Evolutionary conservation across 257 asterid species (phyloP).

Genomic region (Gynochthodes officinalis): DNA sequence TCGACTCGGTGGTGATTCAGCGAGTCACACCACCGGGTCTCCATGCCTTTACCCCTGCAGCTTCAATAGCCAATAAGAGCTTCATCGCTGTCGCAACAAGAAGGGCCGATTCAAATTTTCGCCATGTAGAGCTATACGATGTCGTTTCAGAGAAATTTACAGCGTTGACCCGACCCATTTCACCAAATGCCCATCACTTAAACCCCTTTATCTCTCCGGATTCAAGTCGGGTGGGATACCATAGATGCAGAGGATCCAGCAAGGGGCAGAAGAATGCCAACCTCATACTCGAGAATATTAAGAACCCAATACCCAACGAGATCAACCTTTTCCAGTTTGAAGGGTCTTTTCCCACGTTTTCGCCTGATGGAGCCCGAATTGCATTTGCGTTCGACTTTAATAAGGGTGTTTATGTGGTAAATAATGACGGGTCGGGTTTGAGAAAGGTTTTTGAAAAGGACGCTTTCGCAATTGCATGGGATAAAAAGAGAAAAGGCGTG

Average conservation of each 20-base stretch:
- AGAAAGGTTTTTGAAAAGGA: conserved; percentile 32
- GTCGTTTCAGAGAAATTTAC: conserved; percentile 34
- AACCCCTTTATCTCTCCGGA: conserved; percentile 82
- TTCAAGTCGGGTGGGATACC: conserved; percentile 59
- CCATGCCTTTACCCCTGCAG: conserved; percentile 93
- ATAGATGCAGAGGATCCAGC: conserved; percentile 56
- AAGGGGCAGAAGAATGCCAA: conserved; percentile 27
- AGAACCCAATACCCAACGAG: conserved; percentile 58
- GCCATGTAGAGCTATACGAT: conserved; percentile 73
- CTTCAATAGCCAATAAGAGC: conserved; percentile 44
- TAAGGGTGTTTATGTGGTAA: conserved; percentile 68
- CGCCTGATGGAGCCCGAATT: conserved; percentile 63
- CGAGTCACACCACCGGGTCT: conserved; percentile 87
- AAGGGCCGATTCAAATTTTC: conserved; percentile 55
- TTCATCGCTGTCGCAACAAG: conserved; percentile 80
- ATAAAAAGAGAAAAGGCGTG: conserved; percentile 71
- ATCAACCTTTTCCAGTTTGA: too few relatives aligned
- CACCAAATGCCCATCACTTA: conserved; percentile 60
- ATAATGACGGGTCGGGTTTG: conserved; percentile 69
- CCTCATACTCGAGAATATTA: conserved; percentile 54
- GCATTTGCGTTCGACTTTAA: conserved; percentile 59
- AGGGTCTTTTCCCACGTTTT: conserved; percentile 85
- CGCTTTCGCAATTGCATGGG: conserved; percentile 82
- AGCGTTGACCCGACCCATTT: conserved; percentile 47
- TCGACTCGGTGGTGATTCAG: conserved; percentile 37